These are phyloP conservation scores for Nidula microcarpa DNA, from an alignment of 768 basidiomycete genomes.

Conservation along the genomic window DNA sequence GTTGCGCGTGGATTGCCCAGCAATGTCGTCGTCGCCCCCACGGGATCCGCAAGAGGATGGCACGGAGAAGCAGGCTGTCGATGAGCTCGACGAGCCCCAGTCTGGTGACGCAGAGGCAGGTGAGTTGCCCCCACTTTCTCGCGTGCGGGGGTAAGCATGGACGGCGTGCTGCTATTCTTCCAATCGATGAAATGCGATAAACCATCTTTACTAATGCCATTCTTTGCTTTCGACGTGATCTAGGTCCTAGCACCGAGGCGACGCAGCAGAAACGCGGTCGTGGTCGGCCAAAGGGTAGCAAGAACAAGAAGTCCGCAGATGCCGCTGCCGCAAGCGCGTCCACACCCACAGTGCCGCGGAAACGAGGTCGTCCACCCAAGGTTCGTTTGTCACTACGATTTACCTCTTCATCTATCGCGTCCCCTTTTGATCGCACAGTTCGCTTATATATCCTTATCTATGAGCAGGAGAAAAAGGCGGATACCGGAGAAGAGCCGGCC, in stretches of 20 bases:
- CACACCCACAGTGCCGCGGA: constrained; percentile 36
- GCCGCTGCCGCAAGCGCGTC: constrained; percentile 29
- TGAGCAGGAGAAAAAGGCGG: constrained; percentile 39
- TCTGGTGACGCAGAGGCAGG: constrained; percentile 36
- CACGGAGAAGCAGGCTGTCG: constrained; percentile 51
- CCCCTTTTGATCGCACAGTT: background rate
- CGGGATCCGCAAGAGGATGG: constrained; percentile 47
- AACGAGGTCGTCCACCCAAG: constrained; percentile 71
- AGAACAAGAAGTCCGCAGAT: constrained; percentile 50
- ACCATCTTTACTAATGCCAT: constrained; percentile 14
- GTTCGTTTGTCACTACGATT: constrained; percentile 23
- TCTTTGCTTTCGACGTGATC: constrained; percentile 20
- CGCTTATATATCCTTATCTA: constrained; percentile 3
- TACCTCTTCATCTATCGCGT: background rate
- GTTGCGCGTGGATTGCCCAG: constrained; percentile 23
- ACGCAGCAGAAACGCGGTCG: constrained; percentile 73
- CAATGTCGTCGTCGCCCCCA: constrained; percentile 67
- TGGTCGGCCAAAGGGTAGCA: constrained; percentile 88
- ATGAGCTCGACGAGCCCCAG: constrained; percentile 54
- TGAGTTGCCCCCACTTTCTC: constrained; percentile 19
- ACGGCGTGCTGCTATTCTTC: constrained; percentile 26
- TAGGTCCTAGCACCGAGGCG: constrained; percentile 31
- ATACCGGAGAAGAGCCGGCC: constrained; percentile 43
- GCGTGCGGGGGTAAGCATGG: constrained; percentile 4
- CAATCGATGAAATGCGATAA: constrained; percentile 21